phyloP scores from a whole-genome alignment of 495 filamentous ascomycete genomes.

The Neurospora sp. region DNA sequence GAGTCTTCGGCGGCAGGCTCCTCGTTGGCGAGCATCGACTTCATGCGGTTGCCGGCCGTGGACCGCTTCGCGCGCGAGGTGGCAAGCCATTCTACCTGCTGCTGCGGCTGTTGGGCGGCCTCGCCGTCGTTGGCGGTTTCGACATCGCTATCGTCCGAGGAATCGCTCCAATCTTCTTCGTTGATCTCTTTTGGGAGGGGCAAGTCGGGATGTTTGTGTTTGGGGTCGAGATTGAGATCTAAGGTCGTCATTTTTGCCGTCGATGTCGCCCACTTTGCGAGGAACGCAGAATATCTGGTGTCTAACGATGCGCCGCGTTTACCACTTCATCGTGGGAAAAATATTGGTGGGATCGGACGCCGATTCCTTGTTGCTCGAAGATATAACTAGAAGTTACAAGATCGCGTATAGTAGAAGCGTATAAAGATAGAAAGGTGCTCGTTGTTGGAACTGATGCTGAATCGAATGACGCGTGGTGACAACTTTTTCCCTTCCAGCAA shows the following conservation, averaged over 20 bases:
- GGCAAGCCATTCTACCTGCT: constrained; percentile 60
- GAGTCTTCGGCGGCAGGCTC: constrained; percentile 50
- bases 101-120: constrained; percentile 1
- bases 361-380: not conserved
- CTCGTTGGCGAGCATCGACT: constrained; percentile 64
- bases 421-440: not conserved
- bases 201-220: not conserved
- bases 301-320: not conserved
- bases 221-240: not conserved
- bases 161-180: constrained; percentile 13
- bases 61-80: constrained; percentile 68
- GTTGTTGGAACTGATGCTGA: not conserved
- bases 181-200: constrained; percentile 12
- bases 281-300: not conserved
- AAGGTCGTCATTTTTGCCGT: not conserved
- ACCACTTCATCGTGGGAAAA: not conserved
- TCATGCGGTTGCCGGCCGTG: constrained; percentile 80
- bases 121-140: constrained; percentile 13
- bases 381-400: not conserved
- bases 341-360: not conserved
- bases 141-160: constrained; percentile 16
- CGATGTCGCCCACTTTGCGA: not conserved
- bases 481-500: not conserved
- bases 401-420: not conserved
- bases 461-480: not conserved